These are phyloP conservation scores for Chrysanthemum makinoi DNA, from an alignment of 129 eudicot genomes.

Conservation along the genomic window DNA sequence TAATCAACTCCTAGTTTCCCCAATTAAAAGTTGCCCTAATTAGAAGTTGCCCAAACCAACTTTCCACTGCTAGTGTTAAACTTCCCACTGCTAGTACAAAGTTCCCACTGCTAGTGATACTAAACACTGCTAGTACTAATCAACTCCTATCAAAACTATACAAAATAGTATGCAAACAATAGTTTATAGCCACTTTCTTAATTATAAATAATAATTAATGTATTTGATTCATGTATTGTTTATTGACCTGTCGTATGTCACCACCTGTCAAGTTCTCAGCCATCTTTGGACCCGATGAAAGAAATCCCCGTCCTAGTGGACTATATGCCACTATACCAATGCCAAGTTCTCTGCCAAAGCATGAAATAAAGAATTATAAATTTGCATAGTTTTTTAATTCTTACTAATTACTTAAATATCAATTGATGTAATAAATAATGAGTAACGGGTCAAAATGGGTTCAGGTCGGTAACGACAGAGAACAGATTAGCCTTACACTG, in stretches of 20 bases:
- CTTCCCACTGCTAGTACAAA: too few relatives aligned
- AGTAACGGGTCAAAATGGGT: too few relatives aligned
- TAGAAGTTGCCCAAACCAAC: too few relatives aligned
- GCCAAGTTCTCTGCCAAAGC: conserved; percentile 44
- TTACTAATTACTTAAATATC: too few relatives aligned
- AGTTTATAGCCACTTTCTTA: neutral
- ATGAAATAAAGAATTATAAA: neutral
- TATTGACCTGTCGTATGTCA: conserved; percentile 48
- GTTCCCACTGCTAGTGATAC: too few relatives aligned
- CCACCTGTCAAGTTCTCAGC: conserved; percentile 29
- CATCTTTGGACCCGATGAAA: conserved; percentile 38
- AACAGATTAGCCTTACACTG: conserved; percentile 43
- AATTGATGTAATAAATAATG: too few relatives aligned
- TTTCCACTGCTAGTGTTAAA: too few relatives aligned
- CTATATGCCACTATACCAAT: conserved; percentile 60
- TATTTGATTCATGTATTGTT: neutral
- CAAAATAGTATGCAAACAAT: neutral
- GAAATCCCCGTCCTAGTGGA: conserved; percentile 51
- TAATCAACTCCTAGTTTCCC: too few relatives aligned
- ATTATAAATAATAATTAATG: neutral
- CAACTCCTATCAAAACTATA: too few relatives aligned
- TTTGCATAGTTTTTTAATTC: too few relatives aligned
- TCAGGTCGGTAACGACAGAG: neutral
- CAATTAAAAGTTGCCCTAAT: too few relatives aligned
- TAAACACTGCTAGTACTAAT: too few relatives aligned